phyloP scores from a whole-genome alignment of 1,139 yeast species.

The Protomyces arabidopsidicola region DNA sequence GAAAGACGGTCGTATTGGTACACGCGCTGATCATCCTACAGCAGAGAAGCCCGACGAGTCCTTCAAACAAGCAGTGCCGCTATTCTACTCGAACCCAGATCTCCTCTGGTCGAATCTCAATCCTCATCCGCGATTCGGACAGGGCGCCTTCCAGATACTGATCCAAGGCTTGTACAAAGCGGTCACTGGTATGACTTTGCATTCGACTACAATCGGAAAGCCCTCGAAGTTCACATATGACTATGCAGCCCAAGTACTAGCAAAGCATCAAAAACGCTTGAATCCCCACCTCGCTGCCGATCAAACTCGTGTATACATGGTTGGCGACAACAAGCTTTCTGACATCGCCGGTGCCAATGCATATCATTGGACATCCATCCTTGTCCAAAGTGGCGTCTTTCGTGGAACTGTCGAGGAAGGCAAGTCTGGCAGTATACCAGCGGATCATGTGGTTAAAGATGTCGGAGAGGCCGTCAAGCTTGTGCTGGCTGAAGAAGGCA shows the following conservation, averaged over 20 bases:
- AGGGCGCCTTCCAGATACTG: constrained; percentile 50
- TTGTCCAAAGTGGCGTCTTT: constrained; percentile 83
- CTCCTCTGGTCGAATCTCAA: constrained; percentile 86
- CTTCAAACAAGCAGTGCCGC: constrained; percentile 69
- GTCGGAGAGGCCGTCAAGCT: constrained; percentile 77
- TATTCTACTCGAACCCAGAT: constrained; percentile 82
- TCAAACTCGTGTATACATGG: constrained; percentile 62
- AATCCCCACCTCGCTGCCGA: background rate
- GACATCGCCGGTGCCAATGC: constrained; percentile 85
- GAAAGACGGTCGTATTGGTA: constrained; percentile 75
- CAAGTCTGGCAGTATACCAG: constrained; percentile 69
- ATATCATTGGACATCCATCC: constrained; percentile 81
- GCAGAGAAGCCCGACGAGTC: constrained; percentile 41
- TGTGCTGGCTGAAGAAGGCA: constrained; percentile 53
- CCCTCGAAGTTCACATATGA: constrained; percentile 59
- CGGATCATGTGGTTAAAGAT: constrained; percentile 65
- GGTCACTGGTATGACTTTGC: constrained; percentile 57
- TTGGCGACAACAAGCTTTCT: constrained; percentile 92
- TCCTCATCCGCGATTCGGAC: constrained; percentile 72
- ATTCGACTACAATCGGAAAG: constrained; percentile 75
- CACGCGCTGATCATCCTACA: constrained; percentile 44
- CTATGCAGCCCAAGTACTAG: constrained; percentile 68
- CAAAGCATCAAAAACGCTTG: constrained; percentile 37
- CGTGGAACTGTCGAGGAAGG: constrained; percentile 57
- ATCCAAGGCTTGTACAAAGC: constrained; percentile 61